Evolutionary conservation across 768 basidiomycete species (phyloP), one percentile per base, ranked within the genome.

Genomic region (Postia placenta): DNA sequence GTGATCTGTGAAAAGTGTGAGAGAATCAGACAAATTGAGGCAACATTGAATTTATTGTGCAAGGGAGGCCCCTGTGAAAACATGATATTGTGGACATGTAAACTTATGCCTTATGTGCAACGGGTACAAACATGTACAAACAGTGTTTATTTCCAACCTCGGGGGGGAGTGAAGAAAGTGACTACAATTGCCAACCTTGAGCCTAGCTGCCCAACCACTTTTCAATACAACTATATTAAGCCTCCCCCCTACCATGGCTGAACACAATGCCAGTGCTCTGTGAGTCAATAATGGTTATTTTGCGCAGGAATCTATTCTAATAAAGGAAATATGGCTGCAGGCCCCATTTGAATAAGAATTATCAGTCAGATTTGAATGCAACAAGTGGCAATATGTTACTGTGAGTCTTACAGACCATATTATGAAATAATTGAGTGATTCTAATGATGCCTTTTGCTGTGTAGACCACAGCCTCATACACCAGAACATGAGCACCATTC

Each of bases 11-110:
- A n/a, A n/a, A n/a, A n/a, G n/a, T n/a, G n/a, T n/a, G n/a, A n/a
- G n/a, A n/a, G n/a, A n/a, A n/a, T n/a, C n/a, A n/a, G n/a, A n/a
- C n/a, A n/a, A n/a, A n/a, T n/a, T 33, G 30, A 33, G 9, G 9
- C 30, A 42, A 42, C 11, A 4, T 11, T n/a, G 41, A 42, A 42
- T 22, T 42, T 11, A 11, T 22, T 19, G 9, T 42, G 17, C 23
- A 25, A 25, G 41, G 17, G 41, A 23, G 41, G 4, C 4, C 41
- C 41, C 11, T 17, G 15, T 23, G 11, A 42, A 42, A 42, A 42
- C 41, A 23, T 23, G 41, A 42, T 42, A 5, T 42, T 5, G 41
- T 42, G 41, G 41, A 42, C 41, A 42, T 42, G 41, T 42, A 42
- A 42, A 42, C 41, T 42, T 23, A 42, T 23, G 41, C 41, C 41